Evolutionary conservation across 148 eudicot species (phyloP).

Genomic region (Vaccinium darrowii): DNA sequence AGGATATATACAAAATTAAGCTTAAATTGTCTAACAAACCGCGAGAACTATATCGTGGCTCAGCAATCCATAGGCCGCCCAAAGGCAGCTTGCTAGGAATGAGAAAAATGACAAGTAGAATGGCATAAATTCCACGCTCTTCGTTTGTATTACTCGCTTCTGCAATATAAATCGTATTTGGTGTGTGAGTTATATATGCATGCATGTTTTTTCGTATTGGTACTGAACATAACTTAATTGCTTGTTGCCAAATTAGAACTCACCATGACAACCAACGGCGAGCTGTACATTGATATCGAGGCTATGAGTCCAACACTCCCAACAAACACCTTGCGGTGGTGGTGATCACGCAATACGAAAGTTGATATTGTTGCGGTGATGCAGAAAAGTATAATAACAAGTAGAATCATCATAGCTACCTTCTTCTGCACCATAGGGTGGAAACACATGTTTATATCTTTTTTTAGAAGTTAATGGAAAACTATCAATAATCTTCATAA

Average conservation of each 20-base stretch:
- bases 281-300: slow-evolving; percentile 53
- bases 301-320: slow-evolving; percentile 67
- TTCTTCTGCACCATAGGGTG: slow-evolving; percentile 47
- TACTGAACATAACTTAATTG: background rate
- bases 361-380: slow-evolving; percentile 40
- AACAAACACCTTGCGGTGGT: slow-evolving; percentile 49
- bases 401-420: slow-evolving; percentile 39
- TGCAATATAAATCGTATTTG: slow-evolving; percentile 26
- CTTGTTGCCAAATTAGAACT: slow-evolving; percentile 21
- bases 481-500: background rate
- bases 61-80: slow-evolving; percentile 74
- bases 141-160: slow-evolving; percentile 67
- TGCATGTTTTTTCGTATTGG: background rate
- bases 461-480: background rate
- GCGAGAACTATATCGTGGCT: slow-evolving; percentile 64
- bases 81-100: slow-evolving; percentile 57
- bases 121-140: slow-evolving; percentile 76
- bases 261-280: slow-evolving; percentile 75
- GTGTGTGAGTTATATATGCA: background rate
- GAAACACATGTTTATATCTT: slow-evolving; percentile 13
- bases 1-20: background rate
- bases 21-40: slow-evolving; percentile 36
- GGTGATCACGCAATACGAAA: slow-evolving; percentile 50
- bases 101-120: slow-evolving; percentile 72
- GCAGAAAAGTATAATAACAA: slow-evolving; percentile 33